phyloP scores from a whole-genome alignment of 805 yeast species.

The Pichia cabralensis region DNA sequence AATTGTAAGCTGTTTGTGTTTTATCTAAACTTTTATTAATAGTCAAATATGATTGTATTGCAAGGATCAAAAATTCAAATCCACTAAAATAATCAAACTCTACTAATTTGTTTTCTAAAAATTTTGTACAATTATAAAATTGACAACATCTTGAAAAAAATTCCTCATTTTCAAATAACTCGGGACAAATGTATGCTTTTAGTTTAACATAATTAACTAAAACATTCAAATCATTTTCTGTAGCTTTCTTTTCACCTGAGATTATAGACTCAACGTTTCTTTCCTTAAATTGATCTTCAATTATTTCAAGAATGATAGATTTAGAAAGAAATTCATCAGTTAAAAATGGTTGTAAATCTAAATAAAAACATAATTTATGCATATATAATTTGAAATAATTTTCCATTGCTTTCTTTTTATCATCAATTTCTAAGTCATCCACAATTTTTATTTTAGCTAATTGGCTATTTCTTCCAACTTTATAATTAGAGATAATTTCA shows the following conservation, averaged over 20 bases:
- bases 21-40: constrained; percentile 5
- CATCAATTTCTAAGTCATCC: background rate
- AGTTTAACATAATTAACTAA: constrained; percentile 35
- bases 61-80: constrained; percentile 53
- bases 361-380: constrained; percentile 53
- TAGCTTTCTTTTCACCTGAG: constrained; percentile 8
- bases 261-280: constrained; percentile 9
- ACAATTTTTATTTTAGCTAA: constrained; percentile 41
- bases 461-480: constrained; percentile 43
- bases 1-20: constrained; percentile 25
- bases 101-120: constrained; percentile 29
- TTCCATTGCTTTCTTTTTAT: constrained; percentile 12
- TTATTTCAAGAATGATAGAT: background rate
- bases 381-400: constrained; percentile 38
- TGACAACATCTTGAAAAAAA: constrained; percentile 26
- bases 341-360: constrained; percentile 37
- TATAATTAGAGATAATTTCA: constrained; percentile 22
- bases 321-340: background rate
- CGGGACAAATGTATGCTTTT: constrained; percentile 23
- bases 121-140: constrained; percentile 31
- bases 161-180: constrained; percentile 12
- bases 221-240: constrained; percentile 15
- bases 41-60: constrained; percentile 29
- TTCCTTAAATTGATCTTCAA: constrained; percentile 8
- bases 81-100: constrained; percentile 65